Evolutionary conservation across 108 stramenopile genomes (phyloP).

Genomic region (Cafeteria roenbergensis): DNA sequence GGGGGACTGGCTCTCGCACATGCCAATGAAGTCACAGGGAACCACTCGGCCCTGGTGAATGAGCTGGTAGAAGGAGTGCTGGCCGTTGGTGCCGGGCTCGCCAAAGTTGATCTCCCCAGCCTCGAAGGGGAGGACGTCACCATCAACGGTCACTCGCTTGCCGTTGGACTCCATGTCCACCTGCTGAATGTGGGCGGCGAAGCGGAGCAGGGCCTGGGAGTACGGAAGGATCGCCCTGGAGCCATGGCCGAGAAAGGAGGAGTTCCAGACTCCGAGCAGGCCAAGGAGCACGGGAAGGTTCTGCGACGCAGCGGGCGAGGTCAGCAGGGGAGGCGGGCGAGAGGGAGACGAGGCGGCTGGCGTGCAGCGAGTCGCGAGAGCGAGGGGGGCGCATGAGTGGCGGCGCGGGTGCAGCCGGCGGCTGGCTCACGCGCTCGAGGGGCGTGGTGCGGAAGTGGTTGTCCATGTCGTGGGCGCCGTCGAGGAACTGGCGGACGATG

Average conservation of each 20-base stretch:
- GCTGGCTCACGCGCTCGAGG: conserved; percentile 38
- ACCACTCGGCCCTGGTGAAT: conserved; percentile 93
- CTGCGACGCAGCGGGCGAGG: no score
- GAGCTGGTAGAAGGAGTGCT: conserved; percentile 98
- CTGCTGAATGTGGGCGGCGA: conserved; percentile 99
- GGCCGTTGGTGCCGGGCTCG: conserved; percentile 94
- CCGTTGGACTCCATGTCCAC: conserved; percentile 99
- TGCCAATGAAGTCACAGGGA: conserved; percentile 90
- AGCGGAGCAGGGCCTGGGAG: conserved; percentile 81
- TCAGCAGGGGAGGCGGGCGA: no score
- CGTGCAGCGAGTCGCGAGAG: conserved; percentile 8
- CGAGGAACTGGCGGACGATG: conserved; percentile 60
- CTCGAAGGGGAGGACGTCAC: conserved; percentile 32
- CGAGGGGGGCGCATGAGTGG: no score
- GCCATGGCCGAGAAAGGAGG: conserved; percentile 81
- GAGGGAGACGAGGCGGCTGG: no score
- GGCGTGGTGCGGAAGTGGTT: conserved; percentile 84
- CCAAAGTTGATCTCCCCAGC: conserved; percentile 95
- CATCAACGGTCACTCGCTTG: conserved; percentile 75
- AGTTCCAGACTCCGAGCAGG: conserved; percentile 93
- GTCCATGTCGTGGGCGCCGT: conserved; percentile 88
- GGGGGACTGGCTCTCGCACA: conserved; percentile 62
- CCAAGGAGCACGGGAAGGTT: conserved; percentile 96
- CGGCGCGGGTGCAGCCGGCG: no score
- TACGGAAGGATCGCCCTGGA: conserved; percentile 81